Percentiles rank a stretch among this genome's conserved stretches.
These are phyloP conservation scores for Pseudodiploospora longispora DNA, from an alignment of 2,329 filamentous ascomycete genomes.

Conservation along the genomic window DNA sequence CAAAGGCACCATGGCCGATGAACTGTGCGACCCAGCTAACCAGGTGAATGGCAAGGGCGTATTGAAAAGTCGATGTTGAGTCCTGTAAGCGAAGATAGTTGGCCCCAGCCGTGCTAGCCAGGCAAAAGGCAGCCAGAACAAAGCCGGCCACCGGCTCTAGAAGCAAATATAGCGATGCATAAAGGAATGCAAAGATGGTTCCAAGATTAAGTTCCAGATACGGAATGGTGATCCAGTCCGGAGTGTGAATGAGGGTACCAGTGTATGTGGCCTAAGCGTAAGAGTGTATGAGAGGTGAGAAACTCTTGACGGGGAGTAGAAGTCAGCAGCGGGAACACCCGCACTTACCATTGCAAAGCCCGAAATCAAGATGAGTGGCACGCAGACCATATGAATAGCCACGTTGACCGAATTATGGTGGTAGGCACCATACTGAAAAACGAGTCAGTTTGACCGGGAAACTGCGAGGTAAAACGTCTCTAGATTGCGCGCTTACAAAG, in stretches of 20 bases:
- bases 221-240: constrained; percentile 58
- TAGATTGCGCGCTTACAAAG: constrained; percentile 52
- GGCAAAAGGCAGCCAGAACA: constrained; percentile 64
- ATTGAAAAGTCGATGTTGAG: constrained; percentile 40
- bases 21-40: constrained; percentile 85
- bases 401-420: constrained; percentile 73
- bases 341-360: constrained; percentile 60
- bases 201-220: constrained; percentile 59
- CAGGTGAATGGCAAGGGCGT: constrained; percentile 60
- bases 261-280: constrained; percentile 48
- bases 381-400: constrained; percentile 70
- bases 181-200: constrained; percentile 57
- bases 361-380: constrained; percentile 66
- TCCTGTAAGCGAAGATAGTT: constrained; percentile 64
- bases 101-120: constrained; percentile 64
- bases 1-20: constrained; percentile 81
- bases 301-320: constrained; percentile 2
- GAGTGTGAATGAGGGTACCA: constrained; percentile 55
- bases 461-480: neutral
- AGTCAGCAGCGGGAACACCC: neutral
- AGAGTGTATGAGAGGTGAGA: constrained; percentile 6
- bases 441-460: neutral
- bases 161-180: constrained; percentile 75
- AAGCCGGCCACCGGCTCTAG: constrained; percentile 90
- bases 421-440: constrained; percentile 70